Percentiles rank a stretch among this genome's conserved stretches.
phyloP scores from a whole-genome alignment of 129 eudicot species.

The Artemisia argyi region DNA sequence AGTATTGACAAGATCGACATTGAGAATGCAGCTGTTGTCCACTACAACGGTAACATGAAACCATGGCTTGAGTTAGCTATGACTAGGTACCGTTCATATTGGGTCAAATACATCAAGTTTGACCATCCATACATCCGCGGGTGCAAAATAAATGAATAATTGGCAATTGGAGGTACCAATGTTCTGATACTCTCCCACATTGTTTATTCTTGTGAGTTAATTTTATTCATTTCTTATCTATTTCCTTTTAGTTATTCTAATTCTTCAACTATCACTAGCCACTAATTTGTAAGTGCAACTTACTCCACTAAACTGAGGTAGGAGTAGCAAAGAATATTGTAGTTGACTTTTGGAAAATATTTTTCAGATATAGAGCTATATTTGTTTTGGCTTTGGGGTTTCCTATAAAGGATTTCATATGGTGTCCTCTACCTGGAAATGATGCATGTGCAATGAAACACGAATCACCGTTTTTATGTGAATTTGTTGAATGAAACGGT shows the following conservation, averaged over 20 bases:
- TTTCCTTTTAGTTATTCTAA: constrained; percentile 11
- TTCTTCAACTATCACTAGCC: constrained; percentile 7
- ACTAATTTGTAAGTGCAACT: constrained; percentile 18
- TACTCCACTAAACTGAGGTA: constrained; percentile 21
- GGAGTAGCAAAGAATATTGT: constrained; percentile 32
- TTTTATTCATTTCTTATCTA: constrained; percentile 29
- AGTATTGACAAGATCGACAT: constrained; percentile 68
- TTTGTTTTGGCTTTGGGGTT: neutral
- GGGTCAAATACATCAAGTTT: constrained; percentile 88
- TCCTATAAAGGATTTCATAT: neutral
- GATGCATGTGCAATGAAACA: constrained; percentile 8
- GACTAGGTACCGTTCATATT: constrained; percentile 85
- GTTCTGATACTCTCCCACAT: constrained; percentile 14
- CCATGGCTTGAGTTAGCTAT: constrained; percentile 98
- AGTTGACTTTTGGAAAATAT: constrained; percentile 14
- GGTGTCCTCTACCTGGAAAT: neutral
- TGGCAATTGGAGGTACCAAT: neutral
- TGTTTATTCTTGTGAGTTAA: constrained; percentile 40
- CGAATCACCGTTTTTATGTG: neutral
- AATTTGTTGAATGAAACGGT: constrained; percentile 1
- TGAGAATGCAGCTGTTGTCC: constrained; percentile 89
- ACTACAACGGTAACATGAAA: constrained; percentile 95
- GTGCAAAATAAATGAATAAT: constrained; percentile 72
- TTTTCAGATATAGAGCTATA: constrained; percentile 10
- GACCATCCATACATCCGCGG: constrained; percentile 74